Evolutionary conservation across 805 yeast genomes (phyloP), one percentile per base, ranked within the genome.

Genomic region (Wickerhamiella domercqiae): DNA sequence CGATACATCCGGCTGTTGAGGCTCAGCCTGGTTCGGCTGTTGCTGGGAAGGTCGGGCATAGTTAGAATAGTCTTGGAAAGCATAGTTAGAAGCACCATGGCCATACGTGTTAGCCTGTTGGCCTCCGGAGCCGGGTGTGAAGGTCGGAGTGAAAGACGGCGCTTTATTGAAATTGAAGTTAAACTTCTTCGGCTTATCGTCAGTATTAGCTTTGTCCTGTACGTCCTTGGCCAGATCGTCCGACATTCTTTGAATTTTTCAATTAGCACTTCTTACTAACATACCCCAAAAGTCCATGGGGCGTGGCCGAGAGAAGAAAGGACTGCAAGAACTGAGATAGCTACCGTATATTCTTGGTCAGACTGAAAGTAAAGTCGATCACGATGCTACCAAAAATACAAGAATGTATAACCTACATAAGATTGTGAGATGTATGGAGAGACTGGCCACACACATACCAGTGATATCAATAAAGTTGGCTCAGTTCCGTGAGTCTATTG

Each of bases 171-270:
- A 50, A 41, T 49, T 48, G 42, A 47, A 47, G 33, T 43, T 48
- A 42, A 47, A 47, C 41, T 47, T 47, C 30, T 43, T 39, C 41
- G 40, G 49, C 31, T 45, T 38, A 34, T 47, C 41, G 22, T 42
- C 25, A 39, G 42, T 36, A 35, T 50, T 43, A 17, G 48, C 43
- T 47, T 56, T 42, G 42, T 52, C 49, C 37, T 49, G 41, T 21
- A 50, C 37, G 24, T 50, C 48, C 34, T 49, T 46, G 7, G 51
- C 42, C 40, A 50, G 29, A n/a, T 49, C 44, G 33, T 48, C 52
- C 16, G 48, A 46, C 51, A 46, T 46, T 13, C 7, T 21, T 5
- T n/a, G 15, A 19, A 13, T n/a, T 13, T 13, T 14, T 18, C 13
- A 20, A 18, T 30, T 9, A 9, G 21, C 18, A 9, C 19, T 18